Evolutionary conservation across 768 basidiomycete species (phyloP).

Genomic region (Boletus subparvulus): DNA sequence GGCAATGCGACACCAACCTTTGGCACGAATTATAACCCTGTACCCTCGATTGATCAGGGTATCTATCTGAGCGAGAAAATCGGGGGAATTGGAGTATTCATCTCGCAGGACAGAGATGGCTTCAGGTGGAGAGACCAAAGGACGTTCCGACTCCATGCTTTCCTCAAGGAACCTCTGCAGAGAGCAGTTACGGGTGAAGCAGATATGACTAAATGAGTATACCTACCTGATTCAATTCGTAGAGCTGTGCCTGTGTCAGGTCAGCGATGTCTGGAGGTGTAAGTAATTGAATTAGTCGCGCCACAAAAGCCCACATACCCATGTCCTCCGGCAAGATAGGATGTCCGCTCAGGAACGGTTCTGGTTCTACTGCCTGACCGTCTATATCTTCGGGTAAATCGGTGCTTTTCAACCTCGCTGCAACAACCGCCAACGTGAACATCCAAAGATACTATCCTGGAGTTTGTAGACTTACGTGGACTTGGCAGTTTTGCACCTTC

Average conservation of each 20-base stretch:
- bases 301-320: conserved; percentile 16
- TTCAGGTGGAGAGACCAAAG: conserved; percentile 54
- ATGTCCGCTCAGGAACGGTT: conserved; percentile 27
- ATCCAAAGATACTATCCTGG: background rate
- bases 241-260: conserved; percentile 35
- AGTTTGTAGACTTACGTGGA: conserved; percentile 21
- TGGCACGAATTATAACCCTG: conserved; percentile 62
- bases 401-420: conserved; percentile 30
- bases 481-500: conserved; percentile 19
- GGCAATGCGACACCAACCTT: conserved; percentile 47
- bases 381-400: conserved; percentile 21
- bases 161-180: conserved; percentile 41
- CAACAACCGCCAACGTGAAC: background rate
- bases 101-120: conserved; percentile 54
- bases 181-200: background rate
- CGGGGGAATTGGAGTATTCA: conserved; percentile 62
- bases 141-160: conserved; percentile 38
- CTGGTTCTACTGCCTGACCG: conserved; percentile 1
- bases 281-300: background rate
- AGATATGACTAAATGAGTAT: background rate
- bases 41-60: conserved; percentile 65
- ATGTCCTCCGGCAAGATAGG: conserved; percentile 33
- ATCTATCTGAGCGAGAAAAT: conserved; percentile 75
- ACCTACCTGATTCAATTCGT: conserved; percentile 43
- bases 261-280: conserved; percentile 33